Evolutionary conservation across 2,329 filamentous ascomycete genomes (phyloP).

Genomic region (Pyricularia sp.): DNA sequence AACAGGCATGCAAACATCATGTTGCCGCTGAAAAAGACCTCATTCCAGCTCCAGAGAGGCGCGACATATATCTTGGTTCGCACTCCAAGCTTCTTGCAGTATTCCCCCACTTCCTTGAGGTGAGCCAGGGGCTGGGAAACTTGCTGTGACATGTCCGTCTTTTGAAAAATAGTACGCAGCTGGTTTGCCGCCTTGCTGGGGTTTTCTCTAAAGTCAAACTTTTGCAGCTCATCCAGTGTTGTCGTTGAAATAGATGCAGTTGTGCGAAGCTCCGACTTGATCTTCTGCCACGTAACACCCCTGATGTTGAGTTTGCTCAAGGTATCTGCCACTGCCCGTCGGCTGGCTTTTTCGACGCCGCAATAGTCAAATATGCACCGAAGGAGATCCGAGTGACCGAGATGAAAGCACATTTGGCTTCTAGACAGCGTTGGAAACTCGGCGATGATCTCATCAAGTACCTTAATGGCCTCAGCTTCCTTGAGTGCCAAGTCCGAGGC

Average conservation of each 20-base stretch:
- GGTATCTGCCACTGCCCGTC: constrained; percentile 67
- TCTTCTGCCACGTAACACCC: constrained; percentile 72
- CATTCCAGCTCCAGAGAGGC: constrained; percentile 80
- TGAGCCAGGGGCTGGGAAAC: constrained; percentile 70
- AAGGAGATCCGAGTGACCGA: constrained; percentile 82
- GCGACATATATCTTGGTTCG: constrained; percentile 73
- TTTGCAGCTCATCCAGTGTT: constrained; percentile 79
- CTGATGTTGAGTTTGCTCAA: constrained; percentile 82
- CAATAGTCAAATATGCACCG: constrained; percentile 87
- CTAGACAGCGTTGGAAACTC: constrained; percentile 67
- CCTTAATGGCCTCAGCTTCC: constrained; percentile 89
- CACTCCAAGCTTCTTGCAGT: constrained; percentile 67
- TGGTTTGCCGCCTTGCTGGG: constrained; percentile 47
- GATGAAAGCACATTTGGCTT: constrained; percentile 73
- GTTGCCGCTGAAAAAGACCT: constrained; percentile 80
- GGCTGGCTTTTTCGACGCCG: constrained; percentile 60
- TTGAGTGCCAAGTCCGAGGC: constrained; percentile 76
- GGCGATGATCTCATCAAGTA: constrained; percentile 81
- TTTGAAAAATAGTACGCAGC: constrained; percentile 51
- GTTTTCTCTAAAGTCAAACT: constrained; percentile 77
- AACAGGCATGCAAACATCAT: constrained; percentile 86
- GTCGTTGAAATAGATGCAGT: constrained; percentile 79
- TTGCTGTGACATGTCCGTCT: constrained; percentile 60
- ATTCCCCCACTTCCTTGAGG: constrained; percentile 67
- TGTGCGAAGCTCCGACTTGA: constrained; percentile 73